A percentile compares a stretch with the other conserved stretches of the same genome.
phyloP scores from a whole-genome alignment of 805 yeast species.

The Candida krabiensis region DNA sequence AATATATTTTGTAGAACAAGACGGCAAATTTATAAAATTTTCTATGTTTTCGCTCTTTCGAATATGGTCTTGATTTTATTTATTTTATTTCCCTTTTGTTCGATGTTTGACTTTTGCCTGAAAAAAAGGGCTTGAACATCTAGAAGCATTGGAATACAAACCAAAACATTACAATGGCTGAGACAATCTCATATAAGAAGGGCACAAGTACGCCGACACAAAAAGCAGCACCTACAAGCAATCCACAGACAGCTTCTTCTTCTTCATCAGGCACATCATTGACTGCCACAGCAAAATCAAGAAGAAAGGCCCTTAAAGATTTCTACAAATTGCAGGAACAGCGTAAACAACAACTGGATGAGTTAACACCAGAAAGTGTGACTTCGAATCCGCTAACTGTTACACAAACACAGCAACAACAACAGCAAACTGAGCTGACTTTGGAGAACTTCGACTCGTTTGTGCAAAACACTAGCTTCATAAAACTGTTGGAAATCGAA shows the following conservation, averaged over 20 bases:
- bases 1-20: too few relatives aligned
- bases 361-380: slow-evolving; percentile 4
- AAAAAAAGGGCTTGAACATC: too few relatives aligned
- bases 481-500: slow-evolving; percentile 35
- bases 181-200: slow-evolving; percentile 20
- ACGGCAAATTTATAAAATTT: too few relatives aligned
- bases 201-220: slow-evolving; percentile 3
- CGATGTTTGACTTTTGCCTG: too few relatives aligned
- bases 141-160: too few relatives aligned
- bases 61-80: too few relatives aligned
- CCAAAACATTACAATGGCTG: slow-evolving; percentile 16
- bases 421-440: slow-evolving; percentile 22
- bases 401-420: slow-evolving; percentile 2
- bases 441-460: slow-evolving; percentile 34
- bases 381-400: too few relatives aligned
- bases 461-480: slow-evolving; percentile 31
- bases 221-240: not conserved
- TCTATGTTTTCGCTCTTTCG: too few relatives aligned
- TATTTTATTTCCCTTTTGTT: too few relatives aligned
- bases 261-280: slow-evolving; percentile 10
- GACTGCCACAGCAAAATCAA: slow-evolving; percentile 19
- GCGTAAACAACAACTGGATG: slow-evolving; percentile 23
- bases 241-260: not conserved
- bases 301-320: slow-evolving; percentile 43
- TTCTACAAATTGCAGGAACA: slow-evolving; percentile 39